Percentiles rank a stretch among this genome's conserved stretches.
phyloP scores from a whole-genome alignment of 164 flowering plant species.

The Vitis amurensis region DNA sequence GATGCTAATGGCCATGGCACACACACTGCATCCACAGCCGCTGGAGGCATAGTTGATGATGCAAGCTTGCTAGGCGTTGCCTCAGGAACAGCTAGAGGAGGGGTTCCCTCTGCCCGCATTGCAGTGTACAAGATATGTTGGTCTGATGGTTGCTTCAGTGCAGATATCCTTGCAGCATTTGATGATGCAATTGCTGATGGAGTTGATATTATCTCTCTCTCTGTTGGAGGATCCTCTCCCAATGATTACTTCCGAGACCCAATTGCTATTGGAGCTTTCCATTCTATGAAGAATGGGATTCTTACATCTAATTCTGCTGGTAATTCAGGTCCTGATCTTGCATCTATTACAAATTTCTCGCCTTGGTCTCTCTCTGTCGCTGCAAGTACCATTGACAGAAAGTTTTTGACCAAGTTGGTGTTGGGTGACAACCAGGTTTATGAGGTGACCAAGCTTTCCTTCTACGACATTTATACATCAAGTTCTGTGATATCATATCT shows the following conservation, averaged over 20 bases:
- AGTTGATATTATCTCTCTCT: constrained; percentile 63
- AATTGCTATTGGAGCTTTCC: constrained; percentile 19
- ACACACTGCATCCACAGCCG: constrained; percentile 72
- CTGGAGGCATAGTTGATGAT: constrained; percentile 38
- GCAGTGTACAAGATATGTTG: constrained; percentile 71
- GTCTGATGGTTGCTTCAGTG: constrained; percentile 42
- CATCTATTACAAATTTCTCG: too few species aligned
- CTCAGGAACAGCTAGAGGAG: constrained; percentile 62
- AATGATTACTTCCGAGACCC: too few species aligned
- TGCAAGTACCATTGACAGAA: too few species aligned
- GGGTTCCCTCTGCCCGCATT: constrained; percentile 58
- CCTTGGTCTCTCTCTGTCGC: neutral
- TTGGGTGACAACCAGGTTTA: too few species aligned
- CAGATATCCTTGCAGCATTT: constrained; percentile 61
- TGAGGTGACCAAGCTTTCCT: too few species aligned
- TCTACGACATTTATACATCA: too few species aligned
- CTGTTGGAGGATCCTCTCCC: constrained; percentile 31
- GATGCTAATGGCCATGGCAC: constrained; percentile 71
- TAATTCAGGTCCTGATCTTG: too few species aligned
- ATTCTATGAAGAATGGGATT: constrained; percentile 9
- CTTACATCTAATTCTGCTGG: too few species aligned
- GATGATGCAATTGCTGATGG: constrained; percentile 82
- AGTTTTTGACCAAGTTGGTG: too few species aligned
- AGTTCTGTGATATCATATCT: too few species aligned
- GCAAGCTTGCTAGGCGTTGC: constrained; percentile 53